A percentile compares a stretch with the other conserved stretches of the same genome.
Conservation (phyloP, 2,329 filamentous ascomycete species). For the Phyllosticta citribraziliensis region DNA sequence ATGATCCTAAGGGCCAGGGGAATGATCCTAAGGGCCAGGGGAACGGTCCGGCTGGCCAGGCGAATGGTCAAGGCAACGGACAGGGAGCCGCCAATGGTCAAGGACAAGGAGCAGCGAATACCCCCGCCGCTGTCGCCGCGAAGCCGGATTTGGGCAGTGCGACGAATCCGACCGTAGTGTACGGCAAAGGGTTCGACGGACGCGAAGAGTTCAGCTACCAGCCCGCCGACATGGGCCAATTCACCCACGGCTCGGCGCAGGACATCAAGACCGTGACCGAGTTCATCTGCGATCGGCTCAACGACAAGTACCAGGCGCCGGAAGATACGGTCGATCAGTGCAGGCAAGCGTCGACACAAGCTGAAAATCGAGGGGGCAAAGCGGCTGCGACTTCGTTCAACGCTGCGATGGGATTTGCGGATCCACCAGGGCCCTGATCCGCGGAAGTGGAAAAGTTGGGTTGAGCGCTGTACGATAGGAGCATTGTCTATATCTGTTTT, state of each 20-base stretch:
- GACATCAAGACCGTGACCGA: slow-evolving; percentile 39
- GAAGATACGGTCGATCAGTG: slow-evolving; percentile 17
- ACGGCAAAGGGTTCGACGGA: slow-evolving; percentile 40
- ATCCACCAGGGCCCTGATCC: background rate
- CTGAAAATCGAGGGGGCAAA: slow-evolving; percentile 16
- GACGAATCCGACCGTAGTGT: slow-evolving; percentile 40
- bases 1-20: too few species aligned
- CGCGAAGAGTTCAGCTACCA: slow-evolving; percentile 36
- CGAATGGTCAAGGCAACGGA: background rate
- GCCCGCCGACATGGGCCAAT: slow-evolving; percentile 33
- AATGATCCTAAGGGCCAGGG: too few species aligned
- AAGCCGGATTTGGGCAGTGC: slow-evolving; percentile 37
- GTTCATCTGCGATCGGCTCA: slow-evolving; percentile 39
- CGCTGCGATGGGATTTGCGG: slow-evolving; percentile 16
- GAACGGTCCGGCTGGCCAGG: background rate
- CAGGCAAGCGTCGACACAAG: slow-evolving; percentile 16
- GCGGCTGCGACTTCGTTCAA: slow-evolving; percentile 23
- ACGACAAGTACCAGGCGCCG: slow-evolving; percentile 19
- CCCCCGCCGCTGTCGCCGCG: background rate
- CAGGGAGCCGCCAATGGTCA: background rate
- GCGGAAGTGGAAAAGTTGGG: background rate
- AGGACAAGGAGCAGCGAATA: background rate
- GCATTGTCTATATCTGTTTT: background rate
- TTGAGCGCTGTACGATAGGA: background rate
- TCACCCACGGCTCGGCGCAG: slow-evolving; percentile 44